phyloP scores from a whole-genome alignment of 2,329 filamentous ascomycete genomes.

The Pyricularia sp. region DNA sequence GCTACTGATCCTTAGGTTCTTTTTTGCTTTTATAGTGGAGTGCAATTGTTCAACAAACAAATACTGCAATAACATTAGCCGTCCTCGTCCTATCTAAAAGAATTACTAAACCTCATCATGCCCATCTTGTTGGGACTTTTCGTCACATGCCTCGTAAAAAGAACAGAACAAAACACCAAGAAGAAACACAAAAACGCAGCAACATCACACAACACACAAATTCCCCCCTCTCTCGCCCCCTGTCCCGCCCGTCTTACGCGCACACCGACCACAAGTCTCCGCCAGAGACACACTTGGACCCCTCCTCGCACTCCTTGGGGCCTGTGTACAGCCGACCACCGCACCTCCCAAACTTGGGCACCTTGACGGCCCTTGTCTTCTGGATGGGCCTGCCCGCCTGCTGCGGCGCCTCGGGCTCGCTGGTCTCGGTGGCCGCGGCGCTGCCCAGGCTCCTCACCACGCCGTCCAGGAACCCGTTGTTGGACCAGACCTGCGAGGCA shows the following conservation, averaged over 20 bases:
- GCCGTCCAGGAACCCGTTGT: constrained; percentile 42
- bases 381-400: not conserved
- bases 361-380: constrained; percentile 12
- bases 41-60: not conserved
- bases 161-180: not conserved
- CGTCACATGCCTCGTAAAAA: not conserved
- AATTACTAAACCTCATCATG: not conserved
- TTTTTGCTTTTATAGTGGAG: not conserved
- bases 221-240: not conserved
- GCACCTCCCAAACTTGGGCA: constrained; percentile 26
- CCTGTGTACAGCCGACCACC: constrained; percentile 24
- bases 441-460: constrained; percentile 26
- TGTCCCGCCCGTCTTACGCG: constrained; percentile 11
- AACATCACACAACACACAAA: no score
- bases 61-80: not conserved
- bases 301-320: constrained; percentile 20
- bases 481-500: constrained; percentile 49
- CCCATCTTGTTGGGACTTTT: not conserved
- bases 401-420: constrained; percentile 8
- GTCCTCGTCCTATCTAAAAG: not conserved
- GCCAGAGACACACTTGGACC: constrained; percentile 18
- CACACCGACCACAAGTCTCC: constrained; percentile 24
- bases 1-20: no score
- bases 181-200: not conserved
- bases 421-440: not conserved